Conservation (phyloP, 768 basidiomycete genomes). For the Termitomyces titanicus region DNA sequence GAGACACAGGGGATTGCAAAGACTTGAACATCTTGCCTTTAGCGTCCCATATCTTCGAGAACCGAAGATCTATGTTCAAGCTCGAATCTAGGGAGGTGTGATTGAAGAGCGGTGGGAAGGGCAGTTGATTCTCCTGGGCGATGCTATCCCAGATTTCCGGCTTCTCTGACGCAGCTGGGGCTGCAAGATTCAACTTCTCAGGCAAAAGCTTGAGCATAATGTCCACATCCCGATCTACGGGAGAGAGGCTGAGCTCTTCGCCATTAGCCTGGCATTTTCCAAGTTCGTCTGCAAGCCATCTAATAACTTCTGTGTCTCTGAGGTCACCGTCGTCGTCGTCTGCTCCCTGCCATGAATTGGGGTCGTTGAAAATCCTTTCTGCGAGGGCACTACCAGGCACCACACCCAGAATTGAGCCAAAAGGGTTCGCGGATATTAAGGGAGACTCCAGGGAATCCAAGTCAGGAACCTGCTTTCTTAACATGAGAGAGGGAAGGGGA, state of each 20-base stretch:
- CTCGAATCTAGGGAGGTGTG: conserved; percentile 11
- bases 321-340: conserved; percentile 24
- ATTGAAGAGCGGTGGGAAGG: conserved; percentile 10
- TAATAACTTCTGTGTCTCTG: conserved; percentile 22
- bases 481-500: conserved; percentile 20
- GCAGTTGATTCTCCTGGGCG: conserved; percentile 3
- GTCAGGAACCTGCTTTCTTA: conserved; percentile 29
- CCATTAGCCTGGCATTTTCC: conserved; percentile 18
- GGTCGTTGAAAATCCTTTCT: conserved; percentile 41
- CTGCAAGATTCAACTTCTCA: conserved; percentile 7
- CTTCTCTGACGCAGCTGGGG: not conserved
- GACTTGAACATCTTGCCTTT: conserved; percentile 12
- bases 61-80: conserved; percentile 13
- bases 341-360: conserved; percentile 35
- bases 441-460: conserved; percentile 39
- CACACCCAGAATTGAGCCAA: conserved; percentile 23
- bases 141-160: conserved; percentile 9
- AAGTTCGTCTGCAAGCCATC: conserved; percentile 33
- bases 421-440: conserved; percentile 27
- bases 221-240: conserved; percentile 13
- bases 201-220: conserved; percentile 12
- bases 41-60: conserved; percentile 15
- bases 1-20: conserved; percentile 7
- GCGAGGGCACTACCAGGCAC: conserved; percentile 37
- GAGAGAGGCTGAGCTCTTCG: conserved; percentile 5